phyloP scores from a whole-genome alignment of 768 basidiomycete species.

The Auricularia cornea region DNA sequence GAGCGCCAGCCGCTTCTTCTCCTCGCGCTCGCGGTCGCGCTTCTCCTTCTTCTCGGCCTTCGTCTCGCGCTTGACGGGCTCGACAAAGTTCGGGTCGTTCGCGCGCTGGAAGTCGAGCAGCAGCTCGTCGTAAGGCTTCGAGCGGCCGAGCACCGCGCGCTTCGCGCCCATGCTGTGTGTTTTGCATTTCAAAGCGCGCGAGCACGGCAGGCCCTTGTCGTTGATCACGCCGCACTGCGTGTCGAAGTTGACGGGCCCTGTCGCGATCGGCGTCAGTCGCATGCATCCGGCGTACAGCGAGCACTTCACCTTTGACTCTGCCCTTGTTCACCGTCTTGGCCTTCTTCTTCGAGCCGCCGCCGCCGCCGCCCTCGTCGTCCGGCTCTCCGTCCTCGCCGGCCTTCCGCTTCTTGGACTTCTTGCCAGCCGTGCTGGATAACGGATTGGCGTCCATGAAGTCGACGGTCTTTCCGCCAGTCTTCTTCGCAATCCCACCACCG shows the following conservation, averaged over 20 bases:
- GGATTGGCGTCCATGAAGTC: conserved; percentile 4
- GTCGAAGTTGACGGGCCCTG: conserved; percentile 77
- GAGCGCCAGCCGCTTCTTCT: conserved; percentile 64
- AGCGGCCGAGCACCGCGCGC: conserved; percentile 81
- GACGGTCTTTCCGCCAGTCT: conserved; percentile 14
- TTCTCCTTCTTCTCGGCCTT: conserved; percentile 86
- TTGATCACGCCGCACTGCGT: conserved; percentile 96
- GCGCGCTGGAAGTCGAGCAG: conserved; percentile 87
- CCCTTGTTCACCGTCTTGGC: conserved; percentile 66
- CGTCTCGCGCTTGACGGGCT: conserved; percentile 77
- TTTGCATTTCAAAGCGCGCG: conserved; percentile 94
- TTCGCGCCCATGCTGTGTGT: conserved; percentile 97
- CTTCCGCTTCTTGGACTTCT: conserved; percentile 56
- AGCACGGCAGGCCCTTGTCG: conserved; percentile 87
- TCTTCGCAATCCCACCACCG: conserved; percentile 32
- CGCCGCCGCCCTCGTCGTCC: conserved; percentile 40
- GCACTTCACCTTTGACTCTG: conserved; percentile 58
- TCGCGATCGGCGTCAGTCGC: not conserved
- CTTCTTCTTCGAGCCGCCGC: conserved; percentile 69
- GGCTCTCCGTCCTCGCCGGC: conserved; percentile 59
- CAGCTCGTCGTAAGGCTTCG: conserved; percentile 75
- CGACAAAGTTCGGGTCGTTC: conserved; percentile 81
- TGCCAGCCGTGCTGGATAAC: conserved; percentile 7
- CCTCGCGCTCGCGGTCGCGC: conserved; percentile 69
- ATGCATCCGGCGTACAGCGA: conserved; percentile 2